Evolutionary conservation across 305 asterid species (phyloP), one percentile per base, ranked within the genome.

Genomic region (Fraxinus greggii): DNA sequence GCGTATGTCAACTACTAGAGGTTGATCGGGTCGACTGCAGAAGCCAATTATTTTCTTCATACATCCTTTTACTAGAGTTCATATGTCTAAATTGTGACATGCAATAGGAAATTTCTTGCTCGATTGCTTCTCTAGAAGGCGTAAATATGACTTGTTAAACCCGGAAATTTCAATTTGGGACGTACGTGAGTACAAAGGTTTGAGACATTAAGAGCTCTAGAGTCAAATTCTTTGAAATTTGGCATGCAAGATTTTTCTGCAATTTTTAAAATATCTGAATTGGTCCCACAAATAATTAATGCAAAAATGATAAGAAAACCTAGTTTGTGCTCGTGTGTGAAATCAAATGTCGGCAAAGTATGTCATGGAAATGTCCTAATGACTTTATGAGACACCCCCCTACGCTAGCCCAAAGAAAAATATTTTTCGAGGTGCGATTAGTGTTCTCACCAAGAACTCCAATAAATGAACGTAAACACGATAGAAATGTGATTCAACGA

Each of bases 211-310:
- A 15, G 70, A 2, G 15, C 26, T 54, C 35, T 38, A 1, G n/a
- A 51, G 31, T 77, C 80, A 29, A 77, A 7, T 7, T 77, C 19
- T 5, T 77, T 77, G 72, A 77, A 77, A 76, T 76, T 51, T 19
- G 72, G 75, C 48, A 79, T 40, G 40, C 59, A 31, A n/a, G 65
- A 54, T 4, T 5, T 19, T 7, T 5, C 8, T 19, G 3, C 26
- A 56, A 5, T 54, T 56, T 56, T 17, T 45, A 36, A 26, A 36
- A 61, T 81, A 38, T 51, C 19, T 15, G 3, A 29, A 75, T 29
- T 17, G 9, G 29, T 28, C 69, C 32, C 32, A 0, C 21, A 1
- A 9, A n/a, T 9, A 75, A 75, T 38, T 75, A 13, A 21, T 54
- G 26, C 65, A 75, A 36, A 23, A 75, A 17, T 9, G 3, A 40